phyloP scores from a whole-genome alignment of 2,329 filamentous ascomycete genomes.

The Aspergillus neoniger region DNA sequence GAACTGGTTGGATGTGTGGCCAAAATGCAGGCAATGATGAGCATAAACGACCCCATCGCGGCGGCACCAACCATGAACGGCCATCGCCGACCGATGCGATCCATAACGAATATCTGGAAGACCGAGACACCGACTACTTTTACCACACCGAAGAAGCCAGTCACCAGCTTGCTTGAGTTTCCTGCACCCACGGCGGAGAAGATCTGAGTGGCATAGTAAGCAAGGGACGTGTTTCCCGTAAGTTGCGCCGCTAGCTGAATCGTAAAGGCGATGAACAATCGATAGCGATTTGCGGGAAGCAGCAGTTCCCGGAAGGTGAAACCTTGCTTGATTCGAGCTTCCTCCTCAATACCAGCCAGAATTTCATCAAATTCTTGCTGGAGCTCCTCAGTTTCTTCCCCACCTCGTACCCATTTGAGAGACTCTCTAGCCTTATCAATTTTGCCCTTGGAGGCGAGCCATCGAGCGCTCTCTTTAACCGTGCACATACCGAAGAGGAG shows the following conservation, averaged over 20 bases:
- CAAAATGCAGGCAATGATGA: constrained; percentile 54
- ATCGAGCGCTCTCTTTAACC: constrained; percentile 51
- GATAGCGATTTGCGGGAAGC: constrained; percentile 51
- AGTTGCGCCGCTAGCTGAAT: constrained; percentile 54
- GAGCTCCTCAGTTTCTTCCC: constrained; percentile 40
- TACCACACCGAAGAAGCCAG: constrained; percentile 56
- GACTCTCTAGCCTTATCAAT: constrained; percentile 51
- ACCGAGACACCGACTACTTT: constrained; percentile 53
- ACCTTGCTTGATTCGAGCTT: constrained; percentile 48
- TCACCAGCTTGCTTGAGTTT: constrained; percentile 51
- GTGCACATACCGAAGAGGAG: constrained; percentile 53
- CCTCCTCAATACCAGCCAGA: constrained; percentile 51
- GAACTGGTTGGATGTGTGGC: constrained; percentile 46
- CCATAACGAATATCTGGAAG: constrained; percentile 53
- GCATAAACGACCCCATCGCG: constrained; percentile 56
- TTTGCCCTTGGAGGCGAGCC: constrained; percentile 51
- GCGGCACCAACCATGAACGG: constrained; percentile 53
- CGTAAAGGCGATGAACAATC: constrained; percentile 53
- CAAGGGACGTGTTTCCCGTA: constrained; percentile 55
- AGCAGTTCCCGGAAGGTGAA: constrained; percentile 52
- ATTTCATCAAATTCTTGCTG: constrained; percentile 41
- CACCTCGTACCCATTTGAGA: constrained; percentile 56
- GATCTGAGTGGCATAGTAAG: constrained; percentile 56
- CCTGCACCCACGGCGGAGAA: constrained; percentile 54
- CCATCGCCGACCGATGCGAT: constrained; percentile 51